Conservation (phyloP, 2,329 filamentous ascomycete species). For the Ramularia endophylla region DNA sequence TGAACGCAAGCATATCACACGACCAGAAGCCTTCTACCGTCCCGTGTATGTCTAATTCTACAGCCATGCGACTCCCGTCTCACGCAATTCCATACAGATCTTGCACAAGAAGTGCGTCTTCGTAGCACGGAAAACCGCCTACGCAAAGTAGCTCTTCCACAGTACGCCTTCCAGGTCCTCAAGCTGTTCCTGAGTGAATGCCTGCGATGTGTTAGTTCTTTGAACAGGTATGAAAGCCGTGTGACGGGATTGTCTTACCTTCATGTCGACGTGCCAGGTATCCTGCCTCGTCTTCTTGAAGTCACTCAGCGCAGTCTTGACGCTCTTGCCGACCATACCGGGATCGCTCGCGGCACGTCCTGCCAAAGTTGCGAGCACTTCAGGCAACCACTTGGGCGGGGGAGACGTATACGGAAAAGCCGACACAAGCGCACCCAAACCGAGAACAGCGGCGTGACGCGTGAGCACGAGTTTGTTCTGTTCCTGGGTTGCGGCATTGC, state of each 20-base stretch:
- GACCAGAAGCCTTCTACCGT: too few species aligned
- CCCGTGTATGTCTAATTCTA: too few species aligned
- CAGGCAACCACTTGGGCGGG: conserved; percentile 89
- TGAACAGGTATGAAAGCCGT: background rate
- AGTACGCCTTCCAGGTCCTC: conserved; percentile 94
- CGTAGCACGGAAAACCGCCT: conserved; percentile 12
- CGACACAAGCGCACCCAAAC: conserved; percentile 83
- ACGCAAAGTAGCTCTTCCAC: conserved; percentile 99
- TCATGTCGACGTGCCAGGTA: conserved; percentile 96
- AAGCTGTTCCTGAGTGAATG: conserved; percentile 83
- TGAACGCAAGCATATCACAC: too few species aligned
- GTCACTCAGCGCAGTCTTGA: conserved; percentile 87
- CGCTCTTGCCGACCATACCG: conserved; percentile 90
- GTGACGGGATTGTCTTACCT: conserved; percentile 56
- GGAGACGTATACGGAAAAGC: conserved; percentile 95
- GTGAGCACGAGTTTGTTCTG: conserved; percentile 71
- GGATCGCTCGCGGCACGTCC: conserved; percentile 80
- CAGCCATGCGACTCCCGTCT: too few species aligned
- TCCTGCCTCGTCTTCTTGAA: conserved; percentile 99
- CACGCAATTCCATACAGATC: too few species aligned
- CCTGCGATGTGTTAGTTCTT: conserved; percentile 38
- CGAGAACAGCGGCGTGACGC: conserved; percentile 85
- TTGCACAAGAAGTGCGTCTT: too few species aligned
- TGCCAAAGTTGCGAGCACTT: conserved; percentile 79
- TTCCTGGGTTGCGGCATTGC: conserved; percentile 62